A percentile compares a stretch with the other conserved stretches of the same genome.
These are phyloP conservation scores for Geotrichum siamense DNA, from an alignment of 1,139 yeast species.

Conservation along the genomic window DNA sequence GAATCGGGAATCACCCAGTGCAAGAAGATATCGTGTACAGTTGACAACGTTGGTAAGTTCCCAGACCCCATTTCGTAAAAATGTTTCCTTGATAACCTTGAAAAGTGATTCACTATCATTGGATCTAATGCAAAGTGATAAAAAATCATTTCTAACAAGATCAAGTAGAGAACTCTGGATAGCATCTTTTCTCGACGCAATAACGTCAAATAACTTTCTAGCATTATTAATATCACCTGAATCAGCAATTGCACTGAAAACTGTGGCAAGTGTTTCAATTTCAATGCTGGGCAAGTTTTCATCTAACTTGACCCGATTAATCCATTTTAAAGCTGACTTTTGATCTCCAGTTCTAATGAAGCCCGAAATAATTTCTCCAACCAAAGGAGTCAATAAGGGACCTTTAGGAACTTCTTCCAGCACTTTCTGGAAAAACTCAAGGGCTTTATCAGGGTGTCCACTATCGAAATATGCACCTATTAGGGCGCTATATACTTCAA, in stretches of 20 bases:
- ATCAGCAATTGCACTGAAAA: slow-evolving; percentile 23
- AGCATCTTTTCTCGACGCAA: slow-evolving; percentile 24
- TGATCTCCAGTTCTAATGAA: slow-evolving; percentile 28
- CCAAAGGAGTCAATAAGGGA: slow-evolving; percentile 17
- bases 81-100: slow-evolving; percentile 32
- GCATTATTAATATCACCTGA: slow-evolving; percentile 23
- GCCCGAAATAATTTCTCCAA: slow-evolving; percentile 27
- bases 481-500: slow-evolving; percentile 28
- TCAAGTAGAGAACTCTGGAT: slow-evolving; percentile 18
- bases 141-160: slow-evolving; percentile 24
- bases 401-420: slow-evolving; percentile 17
- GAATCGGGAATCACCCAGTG: slow-evolving; percentile 21
- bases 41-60: slow-evolving; percentile 30
- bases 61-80: slow-evolving; percentile 30
- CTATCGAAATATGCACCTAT: slow-evolving; percentile 30
- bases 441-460: slow-evolving; percentile 26
- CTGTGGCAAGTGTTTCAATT: slow-evolving; percentile 20
- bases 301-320: slow-evolving; percentile 26
- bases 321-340: slow-evolving; percentile 34
- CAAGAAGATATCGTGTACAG: slow-evolving; percentile 23
- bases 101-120: slow-evolving; percentile 23
- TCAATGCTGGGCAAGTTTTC: slow-evolving; percentile 21
- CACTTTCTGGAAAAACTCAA: slow-evolving; percentile 27
- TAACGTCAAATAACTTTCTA: slow-evolving; percentile 26
- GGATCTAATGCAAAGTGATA: slow-evolving; percentile 22